Conservation (phyloP, 163 green algal species). For the Prototheca stagnorum region DNA sequence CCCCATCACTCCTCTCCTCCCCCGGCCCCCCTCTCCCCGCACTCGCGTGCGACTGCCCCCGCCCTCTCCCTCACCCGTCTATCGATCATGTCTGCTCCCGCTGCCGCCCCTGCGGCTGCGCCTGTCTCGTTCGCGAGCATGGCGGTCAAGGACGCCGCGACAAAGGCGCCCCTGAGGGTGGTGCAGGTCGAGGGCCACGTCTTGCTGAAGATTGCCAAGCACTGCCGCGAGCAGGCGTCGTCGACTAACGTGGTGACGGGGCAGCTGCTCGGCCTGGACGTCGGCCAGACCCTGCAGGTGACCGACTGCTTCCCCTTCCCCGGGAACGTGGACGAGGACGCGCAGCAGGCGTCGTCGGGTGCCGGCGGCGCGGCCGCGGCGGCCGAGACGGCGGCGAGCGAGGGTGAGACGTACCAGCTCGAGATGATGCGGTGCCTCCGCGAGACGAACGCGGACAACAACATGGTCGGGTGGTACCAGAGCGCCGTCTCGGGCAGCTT, state of each 20-base stretch:
- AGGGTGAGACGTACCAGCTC: conserved; percentile 84
- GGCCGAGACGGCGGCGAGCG: conserved; percentile 39
- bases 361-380: no score
- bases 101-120: no score
- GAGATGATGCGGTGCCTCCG: conserved; percentile 97
- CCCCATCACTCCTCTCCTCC: no score
- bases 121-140: conserved; percentile 8
- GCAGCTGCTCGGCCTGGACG: conserved; percentile 91
- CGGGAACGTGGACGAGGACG: conserved; percentile 13
- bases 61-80: no score
- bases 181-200: conserved; percentile 80
- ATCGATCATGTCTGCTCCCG: conserved; percentile 1
- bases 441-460: conserved; percentile 98
- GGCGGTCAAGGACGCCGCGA: conserved; percentile 10
- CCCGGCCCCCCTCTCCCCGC: no score
- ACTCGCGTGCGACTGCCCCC: no score
- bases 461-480: conserved; percentile 99
- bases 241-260: conserved; percentile 62
- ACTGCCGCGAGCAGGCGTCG: conserved; percentile 62
- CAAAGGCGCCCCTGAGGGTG: conserved; percentile 41
- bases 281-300: conserved; percentile 87
- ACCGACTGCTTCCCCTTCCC: conserved; percentile 97
- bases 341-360: no score
- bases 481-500: conserved; percentile 74
- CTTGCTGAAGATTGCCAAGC: conserved; percentile 90